Evolutionary conservation across 768 basidiomycete species (phyloP), one percentile per base, ranked within the genome.

Genomic region (Mrakia blollopis): DNA sequence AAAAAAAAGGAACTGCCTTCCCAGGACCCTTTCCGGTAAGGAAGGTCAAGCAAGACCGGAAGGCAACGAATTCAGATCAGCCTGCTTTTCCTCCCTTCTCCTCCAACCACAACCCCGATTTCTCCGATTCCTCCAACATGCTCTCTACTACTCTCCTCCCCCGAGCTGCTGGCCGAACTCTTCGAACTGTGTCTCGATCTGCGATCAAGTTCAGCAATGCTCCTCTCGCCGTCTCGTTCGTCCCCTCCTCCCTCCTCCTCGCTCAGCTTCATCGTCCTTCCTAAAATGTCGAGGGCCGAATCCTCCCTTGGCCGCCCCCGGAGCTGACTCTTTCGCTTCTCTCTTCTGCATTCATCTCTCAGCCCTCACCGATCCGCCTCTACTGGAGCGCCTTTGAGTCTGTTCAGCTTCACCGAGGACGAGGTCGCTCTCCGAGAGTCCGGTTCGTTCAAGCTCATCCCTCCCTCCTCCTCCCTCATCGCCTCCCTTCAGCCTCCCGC

Each of bases 341-440:
- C 35, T 13, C 37, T 13, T 30, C 39, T 32, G n/a, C n/a, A n/a
- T n/a, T 13, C 1, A 30, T 60, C 71, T 9, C 32, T n/a, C 71
- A 23, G 52, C 3, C 8, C 52, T 23, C 28, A 54, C 35, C 61
- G 60, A 37, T 41, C 18, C 39, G 13, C 21, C 30, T 16, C 21
- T 47, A 16, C 63, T 35, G 35, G 28, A 9, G 60, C 8, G 0
- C 75, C 75, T 13, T 21, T 32, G 8, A 73, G 62, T 50, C 76
- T 98, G 35, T 90, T 91, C 81, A 87, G 87, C 3, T 95, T 94
- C 80, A 94, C 93, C 6, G 94, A 98, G 41, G 97, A 99, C 82
- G 97, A 99, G 84, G 85, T 90, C 77, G 92, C 98, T 91, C 87
- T 98, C 18, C 88, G 93, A 39, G 97, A 99, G 78, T 87, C 92